Conservation (phyloP, 2,329 filamentous ascomycete species). For the Colletotrichum chrysophilum region DNA sequence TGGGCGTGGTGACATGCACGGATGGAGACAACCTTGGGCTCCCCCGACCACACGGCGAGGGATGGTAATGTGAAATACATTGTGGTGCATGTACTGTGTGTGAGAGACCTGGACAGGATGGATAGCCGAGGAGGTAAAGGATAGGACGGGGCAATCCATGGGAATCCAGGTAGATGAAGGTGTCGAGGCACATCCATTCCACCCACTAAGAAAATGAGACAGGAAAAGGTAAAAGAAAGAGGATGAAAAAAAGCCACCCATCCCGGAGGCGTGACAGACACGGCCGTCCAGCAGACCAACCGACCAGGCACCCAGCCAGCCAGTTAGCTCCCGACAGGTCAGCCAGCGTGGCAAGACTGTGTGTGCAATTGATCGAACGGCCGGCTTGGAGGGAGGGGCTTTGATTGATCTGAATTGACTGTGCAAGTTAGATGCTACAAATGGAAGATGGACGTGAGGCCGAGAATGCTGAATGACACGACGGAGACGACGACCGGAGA, state of each 20-base stretch:
- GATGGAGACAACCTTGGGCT: slow-evolving; percentile 1
- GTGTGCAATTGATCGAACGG: not conserved
- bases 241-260: slow-evolving; percentile 1
- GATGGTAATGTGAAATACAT: not conserved
- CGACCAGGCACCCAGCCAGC: not conserved
- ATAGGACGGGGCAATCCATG: not conserved
- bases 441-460: not conserved
- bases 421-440: not conserved
- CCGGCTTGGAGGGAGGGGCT: not conserved
- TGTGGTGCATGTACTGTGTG: not conserved
- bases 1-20: slow-evolving; percentile 7
- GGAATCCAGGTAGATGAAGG: slow-evolving; percentile 14
- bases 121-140: not conserved
- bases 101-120: not conserved
- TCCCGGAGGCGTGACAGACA: not conserved
- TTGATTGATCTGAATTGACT: not conserved
- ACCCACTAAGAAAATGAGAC: not conserved
- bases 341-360: not conserved
- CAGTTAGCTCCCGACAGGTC: not conserved
- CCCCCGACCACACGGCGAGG: not conserved
- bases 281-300: not conserved
- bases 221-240: not conserved
- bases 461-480: not conserved
- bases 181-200: slow-evolving; percentile 9
- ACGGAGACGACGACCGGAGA: not conserved